phyloP scores from a whole-genome alignment of 1,139 yeast genomes.

The Hansenula lynferdii region DNA sequence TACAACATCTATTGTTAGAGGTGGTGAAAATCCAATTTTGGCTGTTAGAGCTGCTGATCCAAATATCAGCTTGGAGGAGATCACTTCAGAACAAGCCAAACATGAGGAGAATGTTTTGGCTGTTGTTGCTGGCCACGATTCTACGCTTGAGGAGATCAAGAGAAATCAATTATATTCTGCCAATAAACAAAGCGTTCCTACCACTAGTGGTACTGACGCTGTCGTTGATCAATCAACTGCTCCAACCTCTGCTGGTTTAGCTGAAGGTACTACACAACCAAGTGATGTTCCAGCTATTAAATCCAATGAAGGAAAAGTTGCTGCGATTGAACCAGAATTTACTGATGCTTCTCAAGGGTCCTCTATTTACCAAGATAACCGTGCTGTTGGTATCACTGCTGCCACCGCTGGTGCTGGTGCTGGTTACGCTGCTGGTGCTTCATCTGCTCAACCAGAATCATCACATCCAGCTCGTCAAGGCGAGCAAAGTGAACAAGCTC shows the following conservation, averaged over 20 bases:
- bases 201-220: slow-evolving; percentile 2
- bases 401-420: neutral
- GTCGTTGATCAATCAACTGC: slow-evolving; percentile 9
- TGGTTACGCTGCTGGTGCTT: neutral
- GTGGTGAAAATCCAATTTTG: slow-evolving; percentile 10
- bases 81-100: slow-evolving; percentile 14
- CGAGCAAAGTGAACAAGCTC: neutral
- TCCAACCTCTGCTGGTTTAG: slow-evolving; percentile 14
- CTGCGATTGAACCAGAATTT: neutral
- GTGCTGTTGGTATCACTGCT: neutral
- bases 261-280: neutral
- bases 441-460: too few species aligned
- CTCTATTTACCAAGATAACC: neutral
- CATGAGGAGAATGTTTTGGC: slow-evolving; percentile 14
- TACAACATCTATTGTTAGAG: slow-evolving; percentile 7
- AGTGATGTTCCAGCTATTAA: neutral
- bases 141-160: slow-evolving; percentile 8
- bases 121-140: slow-evolving; percentile 17
- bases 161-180: neutral
- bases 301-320: neutral
- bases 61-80: slow-evolving; percentile 12
- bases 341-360: neutral
- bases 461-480: neutral
- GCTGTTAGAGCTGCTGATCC: slow-evolving; percentile 10
- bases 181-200: neutral